Percentiles rank a stretch among this genome's conserved stretches.
Evolutionary conservation across 495 filamentous ascomycete species (phyloP).

Genomic region (Corynascus novoguineensis): DNA sequence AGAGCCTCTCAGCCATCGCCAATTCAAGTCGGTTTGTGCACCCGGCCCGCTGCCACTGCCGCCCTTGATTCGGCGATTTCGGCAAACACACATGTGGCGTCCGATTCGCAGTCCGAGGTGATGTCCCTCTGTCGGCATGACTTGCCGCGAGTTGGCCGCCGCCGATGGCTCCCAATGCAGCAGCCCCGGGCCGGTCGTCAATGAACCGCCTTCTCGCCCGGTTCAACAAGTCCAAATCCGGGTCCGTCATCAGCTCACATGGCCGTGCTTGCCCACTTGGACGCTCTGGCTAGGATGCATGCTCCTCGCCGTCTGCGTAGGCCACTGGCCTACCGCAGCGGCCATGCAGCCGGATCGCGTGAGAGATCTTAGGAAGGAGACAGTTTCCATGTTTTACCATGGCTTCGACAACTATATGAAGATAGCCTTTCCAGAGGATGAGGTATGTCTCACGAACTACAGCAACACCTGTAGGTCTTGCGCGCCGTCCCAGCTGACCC

Average conservation of each 20-base stretch:
- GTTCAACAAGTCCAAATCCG: too few species aligned
- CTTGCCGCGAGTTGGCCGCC: conserved; percentile 22
- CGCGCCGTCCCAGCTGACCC: conserved; percentile 13
- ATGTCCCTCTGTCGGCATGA: conserved; percentile 44
- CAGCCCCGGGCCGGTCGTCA: conserved; percentile 2
- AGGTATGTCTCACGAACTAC: conserved; percentile 58
- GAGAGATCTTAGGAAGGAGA: conserved; percentile 58
- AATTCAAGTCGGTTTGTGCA: neutral
- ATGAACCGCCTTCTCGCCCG: neutral
- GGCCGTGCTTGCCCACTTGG: neutral
- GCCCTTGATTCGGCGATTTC: neutral
- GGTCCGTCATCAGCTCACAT: neutral
- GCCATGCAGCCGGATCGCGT: conserved; percentile 51
- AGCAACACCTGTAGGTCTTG: too few species aligned
- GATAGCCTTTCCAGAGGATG: conserved; percentile 93
- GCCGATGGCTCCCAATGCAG: conserved; percentile 19
- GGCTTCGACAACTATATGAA: conserved; percentile 93
- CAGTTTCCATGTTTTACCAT: conserved; percentile 92
- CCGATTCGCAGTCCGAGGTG: conserved; percentile 30
- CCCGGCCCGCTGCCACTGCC: neutral
- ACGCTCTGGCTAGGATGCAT: conserved; percentile 8
- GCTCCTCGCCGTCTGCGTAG: conserved; percentile 21
- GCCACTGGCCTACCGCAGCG: conserved; percentile 25
- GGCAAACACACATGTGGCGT: conserved; percentile 34
- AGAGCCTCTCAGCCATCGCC: neutral